A percentile compares a stretch with the other conserved stretches of the same genome.
Evolutionary conservation across 2,329 filamentous ascomycete species (phyloP).

Genomic region (Passalora sequoiae): DNA sequence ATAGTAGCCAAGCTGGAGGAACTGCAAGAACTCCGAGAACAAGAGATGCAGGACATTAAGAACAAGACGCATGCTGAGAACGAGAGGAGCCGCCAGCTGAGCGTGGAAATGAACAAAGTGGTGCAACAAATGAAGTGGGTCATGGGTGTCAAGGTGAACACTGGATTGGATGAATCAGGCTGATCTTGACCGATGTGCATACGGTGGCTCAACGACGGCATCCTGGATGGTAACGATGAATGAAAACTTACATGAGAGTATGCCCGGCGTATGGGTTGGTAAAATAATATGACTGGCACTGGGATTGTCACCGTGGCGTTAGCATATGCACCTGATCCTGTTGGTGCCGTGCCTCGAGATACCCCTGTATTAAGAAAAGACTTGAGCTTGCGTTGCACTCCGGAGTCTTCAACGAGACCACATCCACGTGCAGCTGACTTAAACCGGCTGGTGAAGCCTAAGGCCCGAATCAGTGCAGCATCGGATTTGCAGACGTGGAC

Average conservation of each 20-base stretch:
- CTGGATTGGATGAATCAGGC: constrained; percentile 6
- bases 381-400: too few relatives aligned
- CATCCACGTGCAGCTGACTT: too few relatives aligned
- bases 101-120: constrained; percentile 56
- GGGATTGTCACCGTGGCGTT: too few relatives aligned
- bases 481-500: not conserved
- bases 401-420: too few relatives aligned
- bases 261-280: too few relatives aligned
- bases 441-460: too few relatives aligned
- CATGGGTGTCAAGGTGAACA: constrained; percentile 56
- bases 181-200: not conserved
- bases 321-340: too few relatives aligned
- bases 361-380: too few relatives aligned
- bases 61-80: constrained; percentile 53
- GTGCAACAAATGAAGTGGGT: constrained; percentile 68
- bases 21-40: constrained; percentile 61
- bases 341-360: too few relatives aligned
- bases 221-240: constrained; percentile 1
- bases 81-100: constrained; percentile 51
- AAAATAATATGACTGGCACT: too few relatives aligned
- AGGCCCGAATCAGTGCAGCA: too few relatives aligned
- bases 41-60: constrained; percentile 57
- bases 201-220: constrained; percentile 10
- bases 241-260: too few relatives aligned
- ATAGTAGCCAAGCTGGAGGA: constrained; percentile 57